A percentile compares a stretch with the other conserved stretches of the same genome.
Conservation (phyloP, 352 stramenopile species). For the Globisporangium recalcitrans region DNA sequence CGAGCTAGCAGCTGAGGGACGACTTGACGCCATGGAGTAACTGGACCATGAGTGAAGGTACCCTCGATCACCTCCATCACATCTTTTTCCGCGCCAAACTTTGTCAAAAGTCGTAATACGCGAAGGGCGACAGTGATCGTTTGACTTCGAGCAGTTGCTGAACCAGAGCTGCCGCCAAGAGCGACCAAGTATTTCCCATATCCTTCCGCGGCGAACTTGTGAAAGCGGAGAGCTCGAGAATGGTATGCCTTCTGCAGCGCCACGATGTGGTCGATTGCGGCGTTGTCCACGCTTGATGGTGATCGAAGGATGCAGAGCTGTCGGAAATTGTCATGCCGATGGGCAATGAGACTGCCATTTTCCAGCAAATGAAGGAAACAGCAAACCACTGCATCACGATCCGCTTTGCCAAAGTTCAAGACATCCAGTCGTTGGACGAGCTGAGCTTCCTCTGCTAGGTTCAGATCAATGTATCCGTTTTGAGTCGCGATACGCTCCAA, state of each 20-base stretch:
- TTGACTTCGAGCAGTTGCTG: conserved; percentile 14
- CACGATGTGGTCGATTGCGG: conserved; percentile 25
- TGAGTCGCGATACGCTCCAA: conserved; percentile 39
- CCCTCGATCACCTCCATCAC: conserved; percentile 37
- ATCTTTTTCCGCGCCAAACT: conserved; percentile 44
- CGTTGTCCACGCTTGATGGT: conserved; percentile 2
- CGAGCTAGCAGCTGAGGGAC: conserved; percentile 73
- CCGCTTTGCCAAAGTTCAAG: conserved; percentile 23
- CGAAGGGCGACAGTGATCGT: conserved; percentile 51
- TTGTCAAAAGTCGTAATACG: conserved; percentile 60
- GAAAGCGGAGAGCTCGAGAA: conserved; percentile 29
- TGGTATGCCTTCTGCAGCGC: conserved; percentile 32
- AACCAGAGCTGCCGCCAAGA: neutral
- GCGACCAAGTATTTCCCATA: conserved; percentile 26
- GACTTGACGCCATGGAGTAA: conserved; percentile 56
- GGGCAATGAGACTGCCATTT: conserved; percentile 31
- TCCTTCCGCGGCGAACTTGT: conserved; percentile 33
- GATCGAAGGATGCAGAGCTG: conserved; percentile 24
- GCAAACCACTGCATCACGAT: conserved; percentile 32
- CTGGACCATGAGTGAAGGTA: conserved; percentile 40
- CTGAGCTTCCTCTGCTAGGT: conserved; percentile 31
- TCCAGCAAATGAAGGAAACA: conserved; percentile 54
- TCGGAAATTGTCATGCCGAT: conserved; percentile 34
- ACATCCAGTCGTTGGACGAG: conserved; percentile 40
- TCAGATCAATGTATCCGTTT: conserved; percentile 48